A percentile compares a stretch with the other conserved stretches of the same genome.
Conservation (phyloP, 495 filamentous ascomycete genomes). For the Aspergillus ellipticus region DNA sequence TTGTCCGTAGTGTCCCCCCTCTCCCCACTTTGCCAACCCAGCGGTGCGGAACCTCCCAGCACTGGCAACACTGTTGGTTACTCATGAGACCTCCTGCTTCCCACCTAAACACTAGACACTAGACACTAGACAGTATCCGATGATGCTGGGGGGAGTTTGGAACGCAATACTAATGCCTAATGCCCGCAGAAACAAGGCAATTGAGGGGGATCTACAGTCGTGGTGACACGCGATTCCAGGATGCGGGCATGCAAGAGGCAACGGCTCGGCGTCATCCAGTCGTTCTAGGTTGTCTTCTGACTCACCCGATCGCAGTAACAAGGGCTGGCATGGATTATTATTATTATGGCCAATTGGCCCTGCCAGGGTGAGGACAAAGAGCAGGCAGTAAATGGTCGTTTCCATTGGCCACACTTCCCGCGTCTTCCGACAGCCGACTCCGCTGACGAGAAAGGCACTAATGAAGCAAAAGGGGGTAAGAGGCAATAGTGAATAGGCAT, state of each 20-base stretch:
- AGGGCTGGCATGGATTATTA: background rate
- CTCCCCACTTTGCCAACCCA: background rate
- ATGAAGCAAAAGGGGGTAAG: background rate
- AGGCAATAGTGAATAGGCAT: no score
- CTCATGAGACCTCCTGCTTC: no score
- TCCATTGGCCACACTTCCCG: constrained; percentile 8
- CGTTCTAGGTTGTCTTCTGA: constrained; percentile 1
- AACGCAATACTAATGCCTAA: background rate
- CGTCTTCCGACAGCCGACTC: constrained; percentile 9
- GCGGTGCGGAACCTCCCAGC: background rate
- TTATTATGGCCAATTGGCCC: background rate
- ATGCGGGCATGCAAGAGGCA: constrained; percentile 1
- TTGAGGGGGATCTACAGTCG: background rate
- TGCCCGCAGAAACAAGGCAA: background rate
- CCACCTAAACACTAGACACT: no score
- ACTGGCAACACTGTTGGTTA: no score
- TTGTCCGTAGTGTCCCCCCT: background rate
- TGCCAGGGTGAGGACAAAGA: background rate
- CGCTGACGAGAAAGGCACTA: background rate
- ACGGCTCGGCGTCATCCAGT: background rate
- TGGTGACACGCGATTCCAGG: background rate
- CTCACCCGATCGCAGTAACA: background rate
- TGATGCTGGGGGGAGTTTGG: background rate
- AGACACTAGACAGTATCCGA: background rate
- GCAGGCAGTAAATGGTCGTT: background rate